phyloP scores from a whole-genome alignment of 495 filamentous ascomycete genomes.

The Hypoxylon fragiforme region DNA sequence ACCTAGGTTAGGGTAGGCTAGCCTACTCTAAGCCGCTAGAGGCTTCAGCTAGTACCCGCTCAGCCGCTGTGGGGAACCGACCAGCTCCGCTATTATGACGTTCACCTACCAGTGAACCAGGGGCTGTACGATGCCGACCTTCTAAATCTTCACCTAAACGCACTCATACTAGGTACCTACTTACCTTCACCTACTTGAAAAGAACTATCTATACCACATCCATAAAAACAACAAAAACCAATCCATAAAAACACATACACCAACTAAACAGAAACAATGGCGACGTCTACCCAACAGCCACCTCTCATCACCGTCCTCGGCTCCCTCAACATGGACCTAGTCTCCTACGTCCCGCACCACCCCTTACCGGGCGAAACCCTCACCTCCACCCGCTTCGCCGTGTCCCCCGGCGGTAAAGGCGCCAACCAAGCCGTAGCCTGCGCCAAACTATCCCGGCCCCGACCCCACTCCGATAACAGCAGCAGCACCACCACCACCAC shows the following conservation, averaged over 20 bases:
- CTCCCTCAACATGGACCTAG: conserved; percentile 91
- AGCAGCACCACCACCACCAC: too few relatives aligned
- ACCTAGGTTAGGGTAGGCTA: too few relatives aligned
- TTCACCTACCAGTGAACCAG: too few relatives aligned
- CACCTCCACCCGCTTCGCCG: conserved; percentile 73
- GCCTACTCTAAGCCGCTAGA: too few relatives aligned
- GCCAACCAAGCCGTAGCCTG: conserved; percentile 93
- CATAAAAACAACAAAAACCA: too few relatives aligned
- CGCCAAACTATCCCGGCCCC: conserved; percentile 50
- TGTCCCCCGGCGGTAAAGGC: conserved; percentile 88
- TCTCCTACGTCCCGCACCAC: conserved; percentile 81
- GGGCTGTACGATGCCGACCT: conserved; percentile 8
- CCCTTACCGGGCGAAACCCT: conserved; percentile 86
- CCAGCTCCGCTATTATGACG: conserved; percentile 31
- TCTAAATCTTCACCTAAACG: neutral
- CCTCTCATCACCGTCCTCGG: conserved; percentile 77
- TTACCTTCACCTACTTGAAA: too few relatives aligned
- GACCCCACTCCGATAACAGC: conserved; percentile 16
- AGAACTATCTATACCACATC: too few relatives aligned
- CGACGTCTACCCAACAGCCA: too few relatives aligned
- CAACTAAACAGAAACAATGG: too few relatives aligned
- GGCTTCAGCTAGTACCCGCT: conserved; percentile 1
- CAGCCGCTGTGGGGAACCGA: conserved; percentile 23
- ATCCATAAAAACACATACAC: too few relatives aligned
- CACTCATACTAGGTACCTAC: too few relatives aligned